Evolutionary conservation across 805 yeast species (phyloP), one percentile per base, ranked within the genome.

Genomic region (Pichia insulana): DNA sequence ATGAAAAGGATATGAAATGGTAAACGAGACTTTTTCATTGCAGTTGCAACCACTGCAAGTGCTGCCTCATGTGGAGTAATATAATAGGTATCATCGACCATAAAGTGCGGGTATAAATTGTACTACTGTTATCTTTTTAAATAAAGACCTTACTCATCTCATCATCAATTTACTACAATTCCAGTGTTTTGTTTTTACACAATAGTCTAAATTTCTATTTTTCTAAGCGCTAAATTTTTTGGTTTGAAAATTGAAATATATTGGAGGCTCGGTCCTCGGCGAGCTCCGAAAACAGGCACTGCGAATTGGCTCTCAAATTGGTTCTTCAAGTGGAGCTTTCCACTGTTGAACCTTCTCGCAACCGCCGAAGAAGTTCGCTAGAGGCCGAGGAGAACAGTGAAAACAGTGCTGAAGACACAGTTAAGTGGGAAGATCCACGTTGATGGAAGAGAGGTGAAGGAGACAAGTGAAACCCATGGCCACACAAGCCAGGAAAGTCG

Each of bases 31-130:
- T 84, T 84, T 59, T 84, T 84, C 92, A 83, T 83, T 2, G 87
- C 70, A 0, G 92, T 84, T 8, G 94, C 94, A 16, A 83, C 90
- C 33, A 83, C 81, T 0, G 94, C 92, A 39, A 84, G 60, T 0
- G 92, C 92, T 2, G 90, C 79, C 53, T 84, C 94, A 61, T 83
- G 79, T 7, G 90, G 84, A 4, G 87, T 76, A 39, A 82, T 69
- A 53, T 82, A 84, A 50, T 69, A 63, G 2, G 73, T 64, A 50
- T 76, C 82, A 52, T 63, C 65, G n/a, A 55, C 64, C 65, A 60
- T 61, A 4, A 8, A 4, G 4, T 15, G 34, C 32, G 15, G 31
- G n/a, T n/a, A n/a, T n/a, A n/a, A n/a, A n/a, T n/a, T n/a, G n/a
- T n/a, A n/a, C n/a, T n/a, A n/a, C n/a, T n/a, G n/a, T n/a, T n/a